phyloP scores from a whole-genome alignment of 1,284 basidiomycete genomes.

The Apiotrichum montevideense region DNA sequence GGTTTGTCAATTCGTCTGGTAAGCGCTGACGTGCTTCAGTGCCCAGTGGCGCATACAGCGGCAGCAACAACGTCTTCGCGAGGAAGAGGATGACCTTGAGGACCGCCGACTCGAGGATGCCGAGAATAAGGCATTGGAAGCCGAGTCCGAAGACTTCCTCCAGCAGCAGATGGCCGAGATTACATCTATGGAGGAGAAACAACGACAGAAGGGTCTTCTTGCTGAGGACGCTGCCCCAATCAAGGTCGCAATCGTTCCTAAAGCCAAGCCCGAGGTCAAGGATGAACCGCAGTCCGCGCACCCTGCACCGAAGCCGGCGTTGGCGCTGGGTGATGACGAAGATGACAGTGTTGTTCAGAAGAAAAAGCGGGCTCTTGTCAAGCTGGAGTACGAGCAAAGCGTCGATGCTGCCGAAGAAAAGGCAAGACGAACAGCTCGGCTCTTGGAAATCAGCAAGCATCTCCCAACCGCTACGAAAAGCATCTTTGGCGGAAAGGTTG shows the following conservation, averaged over 20 bases:
- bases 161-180: constrained; percentile 85
- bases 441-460: constrained; percentile 68
- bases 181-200: constrained; percentile 75
- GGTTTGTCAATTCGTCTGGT: constrained; percentile 48
- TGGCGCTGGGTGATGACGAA: constrained; percentile 66
- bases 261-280: constrained; percentile 14
- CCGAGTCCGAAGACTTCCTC: constrained; percentile 80
- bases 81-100: constrained; percentile 74
- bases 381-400: constrained; percentile 67
- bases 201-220: constrained; percentile 78
- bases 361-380: constrained; percentile 71
- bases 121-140: constrained; percentile 71
- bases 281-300: constrained; percentile 40
- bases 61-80: constrained; percentile 59
- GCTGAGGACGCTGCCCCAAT: constrained; percentile 83
- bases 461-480: constrained; percentile 62
- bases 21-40: constrained; percentile 42
- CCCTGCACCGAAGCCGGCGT: constrained; percentile 26
- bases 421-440: constrained; percentile 65
- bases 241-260: constrained; percentile 60
- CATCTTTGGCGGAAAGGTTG: constrained; percentile 69
- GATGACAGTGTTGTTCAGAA: constrained; percentile 66
- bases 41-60: constrained; percentile 68
- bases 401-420: constrained; percentile 25
- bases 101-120: constrained; percentile 73